Evolutionary conservation across 2,329 filamentous ascomycete genomes (phyloP).

Genomic region (Pestalotiopsis sp.): DNA sequence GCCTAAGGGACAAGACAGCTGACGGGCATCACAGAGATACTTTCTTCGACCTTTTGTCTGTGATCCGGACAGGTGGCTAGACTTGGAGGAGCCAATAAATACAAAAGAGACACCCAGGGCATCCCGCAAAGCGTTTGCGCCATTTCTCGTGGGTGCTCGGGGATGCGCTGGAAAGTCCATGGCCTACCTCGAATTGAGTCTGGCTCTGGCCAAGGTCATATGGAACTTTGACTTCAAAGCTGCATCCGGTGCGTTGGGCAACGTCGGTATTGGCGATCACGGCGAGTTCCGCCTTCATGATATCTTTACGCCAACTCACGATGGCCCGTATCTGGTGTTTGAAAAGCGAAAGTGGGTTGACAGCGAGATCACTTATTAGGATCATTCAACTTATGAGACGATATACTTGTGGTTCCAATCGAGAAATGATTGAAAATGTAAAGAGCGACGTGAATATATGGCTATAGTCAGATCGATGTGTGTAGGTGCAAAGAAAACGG

Average conservation of each 20-base stretch:
- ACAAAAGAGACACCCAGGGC: neutral
- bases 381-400: no score
- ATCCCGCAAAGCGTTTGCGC: slow-evolving; percentile 20
- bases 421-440: no score
- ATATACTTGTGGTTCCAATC: no score
- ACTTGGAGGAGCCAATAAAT: neutral
- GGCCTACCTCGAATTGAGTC: slow-evolving; percentile 22
- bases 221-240: slow-evolving; percentile 18
- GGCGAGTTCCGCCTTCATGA: neutral
- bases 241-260: neutral
- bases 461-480: no score
- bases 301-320: neutral
- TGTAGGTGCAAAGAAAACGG: no score
- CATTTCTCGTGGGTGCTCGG: slow-evolving; percentile 36
- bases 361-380: no score
- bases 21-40: neutral
- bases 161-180: slow-evolving; percentile 34
- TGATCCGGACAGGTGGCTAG: neutral
- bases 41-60: neutral
- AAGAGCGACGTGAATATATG: no score
- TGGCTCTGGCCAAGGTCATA: slow-evolving; percentile 21
- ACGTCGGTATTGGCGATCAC: neutral
- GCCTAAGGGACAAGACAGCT: neutral
- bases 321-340: neutral
- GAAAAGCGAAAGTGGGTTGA: neutral